phyloP scores from a whole-genome alignment of 805 yeast species.

The Jamesozyma hellenica region DNA sequence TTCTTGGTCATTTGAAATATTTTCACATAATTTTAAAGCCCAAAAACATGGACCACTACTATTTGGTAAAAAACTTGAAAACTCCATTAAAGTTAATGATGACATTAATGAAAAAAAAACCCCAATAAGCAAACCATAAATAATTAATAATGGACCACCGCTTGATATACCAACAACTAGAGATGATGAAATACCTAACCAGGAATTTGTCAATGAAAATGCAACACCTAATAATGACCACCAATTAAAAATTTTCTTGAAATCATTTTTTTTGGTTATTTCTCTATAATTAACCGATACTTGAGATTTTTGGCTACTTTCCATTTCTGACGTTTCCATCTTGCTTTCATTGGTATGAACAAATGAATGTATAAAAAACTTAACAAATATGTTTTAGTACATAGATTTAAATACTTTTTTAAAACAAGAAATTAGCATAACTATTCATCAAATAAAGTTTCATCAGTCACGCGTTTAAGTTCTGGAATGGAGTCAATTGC shows the following conservation, averaged over 20 bases:
- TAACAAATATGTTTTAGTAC: too few relatives aligned
- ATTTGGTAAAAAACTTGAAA: constrained; percentile 43
- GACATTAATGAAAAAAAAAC: constrained; percentile 1
- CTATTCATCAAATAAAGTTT: neutral
- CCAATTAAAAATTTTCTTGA: constrained; percentile 31
- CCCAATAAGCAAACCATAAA: constrained; percentile 41
- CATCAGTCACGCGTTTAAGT: constrained; percentile 4
- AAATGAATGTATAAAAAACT: neutral
- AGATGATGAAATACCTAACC: constrained; percentile 52
- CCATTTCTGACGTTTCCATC: too few relatives aligned
- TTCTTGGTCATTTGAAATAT: too few relatives aligned
- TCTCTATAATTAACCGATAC: neutral
- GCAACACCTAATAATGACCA: constrained; percentile 47
- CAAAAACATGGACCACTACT: constrained; percentile 55
- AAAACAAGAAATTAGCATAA: too few relatives aligned
- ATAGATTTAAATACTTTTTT: too few relatives aligned
- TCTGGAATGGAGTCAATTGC: neutral
- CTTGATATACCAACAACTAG: constrained; percentile 44
- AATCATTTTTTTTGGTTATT: neutral
- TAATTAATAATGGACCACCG: constrained; percentile 50
- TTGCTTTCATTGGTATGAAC: too few relatives aligned
- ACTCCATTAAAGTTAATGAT: constrained; percentile 37
- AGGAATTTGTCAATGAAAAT: constrained; percentile 50
- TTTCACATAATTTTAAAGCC: constrained; percentile 33
- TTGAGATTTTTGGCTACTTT: neutral